Percentiles rank a stretch among this genome's conserved stretches.
Evolutionary conservation across 495 filamentous ascomycete species (phyloP).

Genomic region (Pseudoneurospora amorphoporcata): DNA sequence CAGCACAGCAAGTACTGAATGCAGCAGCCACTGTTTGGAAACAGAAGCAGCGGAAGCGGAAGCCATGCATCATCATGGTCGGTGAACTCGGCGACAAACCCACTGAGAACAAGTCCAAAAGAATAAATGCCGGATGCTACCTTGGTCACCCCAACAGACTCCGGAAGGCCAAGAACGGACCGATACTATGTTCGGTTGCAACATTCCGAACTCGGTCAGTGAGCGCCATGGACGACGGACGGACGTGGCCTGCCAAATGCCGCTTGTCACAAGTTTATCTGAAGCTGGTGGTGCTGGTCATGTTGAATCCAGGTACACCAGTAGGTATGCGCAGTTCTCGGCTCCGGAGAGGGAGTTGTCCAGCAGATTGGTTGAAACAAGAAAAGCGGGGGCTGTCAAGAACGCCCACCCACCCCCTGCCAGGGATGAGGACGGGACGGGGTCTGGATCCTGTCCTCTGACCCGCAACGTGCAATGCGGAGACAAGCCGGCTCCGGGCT

Average conservation of each 20-base stretch:
- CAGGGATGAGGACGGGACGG: background rate
- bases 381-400: background rate
- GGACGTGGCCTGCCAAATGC: no score
- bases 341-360: no score
- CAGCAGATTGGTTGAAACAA: background rate
- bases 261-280: background rate
- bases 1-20: background rate
- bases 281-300: background rate
- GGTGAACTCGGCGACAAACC: background rate
- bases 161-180: background rate
- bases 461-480: background rate
- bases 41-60: background rate
- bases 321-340: no score
- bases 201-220: background rate
- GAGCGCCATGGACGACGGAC: no score
- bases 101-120: background rate
- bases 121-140: background rate
- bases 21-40: no score
- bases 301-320: background rate
- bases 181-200: background rate
- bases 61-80: background rate
- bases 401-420: background rate
- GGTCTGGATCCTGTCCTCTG: background rate
- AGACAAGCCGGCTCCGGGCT: background rate
- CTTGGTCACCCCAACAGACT: background rate